Conservation (phyloP, 2,329 filamentous ascomycete species). For the Harringtonia aguacate region DNA sequence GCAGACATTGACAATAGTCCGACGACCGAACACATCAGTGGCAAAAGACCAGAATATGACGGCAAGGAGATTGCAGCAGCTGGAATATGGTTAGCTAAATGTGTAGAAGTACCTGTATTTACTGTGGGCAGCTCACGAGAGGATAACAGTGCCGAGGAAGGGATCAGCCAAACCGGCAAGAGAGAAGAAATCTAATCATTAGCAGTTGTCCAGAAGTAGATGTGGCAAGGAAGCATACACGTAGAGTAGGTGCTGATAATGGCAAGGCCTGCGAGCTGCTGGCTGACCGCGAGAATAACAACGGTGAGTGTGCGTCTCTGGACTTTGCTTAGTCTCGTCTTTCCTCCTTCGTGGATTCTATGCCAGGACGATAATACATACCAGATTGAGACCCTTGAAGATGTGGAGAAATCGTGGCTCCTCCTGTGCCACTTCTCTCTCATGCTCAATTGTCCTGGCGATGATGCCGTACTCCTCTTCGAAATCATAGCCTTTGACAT, state of each 20-base stretch:
- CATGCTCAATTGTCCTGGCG: constrained; percentile 4
- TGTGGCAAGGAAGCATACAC: not conserved
- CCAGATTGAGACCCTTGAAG: constrained; percentile 5
- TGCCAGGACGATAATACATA: not conserved
- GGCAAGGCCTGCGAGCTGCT: constrained; percentile 6
- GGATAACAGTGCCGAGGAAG: constrained; percentile 4
- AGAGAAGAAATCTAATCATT: constrained; percentile 3
- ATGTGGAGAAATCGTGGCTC: constrained; percentile 1
- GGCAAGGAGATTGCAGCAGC: constrained; percentile 5
- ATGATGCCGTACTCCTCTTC: constrained; percentile 7
- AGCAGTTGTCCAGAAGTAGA: not conserved
- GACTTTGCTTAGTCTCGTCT: not conserved
- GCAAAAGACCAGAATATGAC: constrained; percentile 5
- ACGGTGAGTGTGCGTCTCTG: constrained; percentile 6
- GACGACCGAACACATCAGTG: constrained; percentile 1
- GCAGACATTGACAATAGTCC: constrained; percentile 1
- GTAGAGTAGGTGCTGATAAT: constrained; percentile 8
- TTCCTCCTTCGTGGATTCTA: not conserved
- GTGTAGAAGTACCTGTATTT: too few species aligned
- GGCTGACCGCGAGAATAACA: constrained; percentile 2
- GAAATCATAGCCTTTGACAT: constrained; percentile 3
- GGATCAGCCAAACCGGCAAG: constrained; percentile 5
- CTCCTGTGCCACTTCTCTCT: not conserved
- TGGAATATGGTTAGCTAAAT: not conserved
- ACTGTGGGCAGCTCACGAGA: not conserved